Conservation (phyloP, 2,329 filamentous ascomycete species). For the Alternaria hordeiaustralica region DNA sequence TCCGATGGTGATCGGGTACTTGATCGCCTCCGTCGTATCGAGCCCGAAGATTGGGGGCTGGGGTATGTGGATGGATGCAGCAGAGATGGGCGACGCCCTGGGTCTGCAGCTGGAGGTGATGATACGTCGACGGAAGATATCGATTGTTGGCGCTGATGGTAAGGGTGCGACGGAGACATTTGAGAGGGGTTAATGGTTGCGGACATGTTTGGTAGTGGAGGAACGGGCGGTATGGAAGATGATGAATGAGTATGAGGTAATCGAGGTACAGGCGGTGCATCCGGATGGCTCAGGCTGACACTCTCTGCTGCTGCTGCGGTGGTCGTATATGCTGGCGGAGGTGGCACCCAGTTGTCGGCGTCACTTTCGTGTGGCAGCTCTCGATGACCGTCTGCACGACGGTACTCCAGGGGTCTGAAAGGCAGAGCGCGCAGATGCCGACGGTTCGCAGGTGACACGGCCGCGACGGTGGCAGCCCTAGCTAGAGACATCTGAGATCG, state of each 20-base stretch:
- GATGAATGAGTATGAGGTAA: constrained; percentile 3
- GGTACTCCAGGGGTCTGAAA: constrained; percentile 66
- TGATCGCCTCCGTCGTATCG: constrained; percentile 35
- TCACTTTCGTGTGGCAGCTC: constrained; percentile 86
- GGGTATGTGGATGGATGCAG: constrained; percentile 46
- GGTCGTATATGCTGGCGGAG: constrained; percentile 79
- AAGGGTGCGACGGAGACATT: constrained; percentile 34
- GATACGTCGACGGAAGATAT: constrained; percentile 43
- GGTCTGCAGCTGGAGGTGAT: constrained; percentile 15
- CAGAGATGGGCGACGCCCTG: constrained; percentile 34
- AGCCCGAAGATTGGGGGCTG: constrained; percentile 28
- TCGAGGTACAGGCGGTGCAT: constrained; percentile 35
- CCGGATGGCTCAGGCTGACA: constrained; percentile 46
- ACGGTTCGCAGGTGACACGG: constrained; percentile 75
- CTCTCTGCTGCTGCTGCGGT: constrained; percentile 56
- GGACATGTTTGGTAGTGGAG: constrained; percentile 35
- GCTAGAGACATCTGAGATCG: constrained; percentile 49
- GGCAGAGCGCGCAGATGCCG: constrained; percentile 65
- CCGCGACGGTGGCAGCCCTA: constrained; percentile 55
- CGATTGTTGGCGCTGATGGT: constrained; percentile 31
- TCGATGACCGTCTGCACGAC: constrained; percentile 71
- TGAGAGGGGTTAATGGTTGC: constrained; percentile 28
- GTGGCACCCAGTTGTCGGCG: constrained; percentile 86
- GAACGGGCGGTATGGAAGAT: constrained; percentile 29
- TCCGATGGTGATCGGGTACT: constrained; percentile 21